These are phyloP conservation scores for Cystobasidium onofrii DNA, from an alignment of 768 basidiomycete species.

Conservation along the genomic window DNA sequence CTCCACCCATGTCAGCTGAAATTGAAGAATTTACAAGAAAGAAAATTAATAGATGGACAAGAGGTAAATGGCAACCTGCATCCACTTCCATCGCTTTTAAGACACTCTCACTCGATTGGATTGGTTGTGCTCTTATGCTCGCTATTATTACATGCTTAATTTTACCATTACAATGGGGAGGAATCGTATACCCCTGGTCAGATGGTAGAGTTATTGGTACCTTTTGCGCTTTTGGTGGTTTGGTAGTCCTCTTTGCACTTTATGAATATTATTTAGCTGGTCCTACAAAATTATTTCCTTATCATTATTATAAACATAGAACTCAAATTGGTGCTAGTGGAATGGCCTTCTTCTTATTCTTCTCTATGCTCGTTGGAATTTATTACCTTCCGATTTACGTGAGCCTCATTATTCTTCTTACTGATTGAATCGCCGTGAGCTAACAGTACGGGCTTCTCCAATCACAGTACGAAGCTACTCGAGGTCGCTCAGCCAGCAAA, in stretches of 20 bases:
- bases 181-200: slow-evolving; percentile 50
- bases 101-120: slow-evolving; percentile 12
- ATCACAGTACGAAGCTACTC: slow-evolving; percentile 43
- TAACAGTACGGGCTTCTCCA: no score
- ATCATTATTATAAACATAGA: slow-evolving; percentile 43
- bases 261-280: slow-evolving; percentile 43
- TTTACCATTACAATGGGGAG: slow-evolving; percentile 42
- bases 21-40: slow-evolving; percentile 1
- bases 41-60: neutral
- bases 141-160: slow-evolving; percentile 14
- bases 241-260: slow-evolving; percentile 34
- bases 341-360: slow-evolving; percentile 31
- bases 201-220: slow-evolving; percentile 50
- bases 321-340: slow-evolving; percentile 13
- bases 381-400: slow-evolving; percentile 38
- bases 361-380: slow-evolving; percentile 37
- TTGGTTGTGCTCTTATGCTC: neutral
- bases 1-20: neutral
- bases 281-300: slow-evolving; percentile 46
- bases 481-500: slow-evolving; percentile 46
- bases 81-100: neutral
- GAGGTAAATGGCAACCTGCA: neutral
- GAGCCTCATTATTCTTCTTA: neutral
- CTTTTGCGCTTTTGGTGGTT: slow-evolving; percentile 38
- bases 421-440: no score